Conservation (phyloP, 495 filamentous ascomycete species). For the Chaetomium tenue region DNA sequence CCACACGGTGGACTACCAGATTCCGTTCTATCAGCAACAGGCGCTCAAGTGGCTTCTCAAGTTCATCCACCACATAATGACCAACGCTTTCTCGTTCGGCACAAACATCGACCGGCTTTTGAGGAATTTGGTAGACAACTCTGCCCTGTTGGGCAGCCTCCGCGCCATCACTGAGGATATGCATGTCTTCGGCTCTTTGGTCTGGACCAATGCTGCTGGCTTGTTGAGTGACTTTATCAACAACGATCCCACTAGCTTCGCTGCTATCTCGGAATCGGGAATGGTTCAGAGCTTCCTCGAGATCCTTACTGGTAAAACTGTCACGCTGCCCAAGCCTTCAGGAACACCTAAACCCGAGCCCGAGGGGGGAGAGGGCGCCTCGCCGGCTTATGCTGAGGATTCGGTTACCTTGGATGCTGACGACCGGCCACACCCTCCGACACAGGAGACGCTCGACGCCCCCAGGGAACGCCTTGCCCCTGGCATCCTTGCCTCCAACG, state of each 20-base stretch:
- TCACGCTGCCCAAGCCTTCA: constrained; percentile 42
- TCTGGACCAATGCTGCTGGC: constrained; percentile 89
- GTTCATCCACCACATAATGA: constrained; percentile 94
- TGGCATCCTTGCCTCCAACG: constrained; percentile 77
- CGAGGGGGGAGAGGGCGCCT: constrained; percentile 38
- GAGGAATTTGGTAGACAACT: constrained; percentile 91
- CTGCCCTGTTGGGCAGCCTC: constrained; percentile 72
- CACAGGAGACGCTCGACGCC: constrained; percentile 41
- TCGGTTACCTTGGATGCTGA: constrained; percentile 46
- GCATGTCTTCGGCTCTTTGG: constrained; percentile 75
- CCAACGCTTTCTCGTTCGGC: constrained; percentile 60
- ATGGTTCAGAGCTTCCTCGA: constrained; percentile 80
- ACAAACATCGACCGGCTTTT: constrained; percentile 85
- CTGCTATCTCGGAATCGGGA: constrained; percentile 90
- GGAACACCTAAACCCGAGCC: constrained; percentile 30
- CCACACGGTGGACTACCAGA: constrained; percentile 81
- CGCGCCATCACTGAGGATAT: constrained; percentile 79
- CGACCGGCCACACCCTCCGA: constrained; percentile 46
- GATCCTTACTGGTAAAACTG: constrained; percentile 64
- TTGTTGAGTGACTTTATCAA: constrained; percentile 96
- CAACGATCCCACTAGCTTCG: constrained; percentile 97
- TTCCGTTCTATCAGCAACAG: constrained; percentile 88
- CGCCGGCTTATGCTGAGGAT: constrained; percentile 38
- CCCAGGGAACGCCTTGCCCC: constrained; percentile 55
- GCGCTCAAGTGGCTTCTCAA: constrained; percentile 91